Percentiles rank a stretch among this genome's conserved stretches.
Conservation (phyloP, 768 basidiomycete species). For the Gloeostereum incarnatum region DNA sequence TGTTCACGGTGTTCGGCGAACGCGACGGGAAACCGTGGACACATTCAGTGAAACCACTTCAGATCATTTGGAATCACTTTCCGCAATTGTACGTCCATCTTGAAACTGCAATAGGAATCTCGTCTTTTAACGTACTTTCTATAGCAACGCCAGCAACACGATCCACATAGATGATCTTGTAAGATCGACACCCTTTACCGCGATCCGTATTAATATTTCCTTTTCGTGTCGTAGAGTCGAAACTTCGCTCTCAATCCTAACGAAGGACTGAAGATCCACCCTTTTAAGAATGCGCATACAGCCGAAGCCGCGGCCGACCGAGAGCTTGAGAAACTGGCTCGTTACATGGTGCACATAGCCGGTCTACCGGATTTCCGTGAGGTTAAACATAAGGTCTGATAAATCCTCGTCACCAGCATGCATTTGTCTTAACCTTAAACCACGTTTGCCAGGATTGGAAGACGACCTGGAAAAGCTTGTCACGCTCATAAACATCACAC, state of each 20-base stretch:
- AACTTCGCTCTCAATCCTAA: conserved; percentile 85
- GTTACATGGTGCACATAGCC: conserved; percentile 61
- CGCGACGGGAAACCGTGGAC: conserved; percentile 65
- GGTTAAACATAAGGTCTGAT: conserved; percentile 53
- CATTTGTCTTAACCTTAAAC: not conserved
- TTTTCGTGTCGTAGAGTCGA: conserved; percentile 36
- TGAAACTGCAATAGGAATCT: not conserved
- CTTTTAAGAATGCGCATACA: conserved; percentile 76
- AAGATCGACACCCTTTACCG: conserved; percentile 11
- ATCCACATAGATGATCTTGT: conserved; percentile 86
- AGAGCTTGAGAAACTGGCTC: conserved; percentile 56
- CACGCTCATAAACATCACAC: not conserved
- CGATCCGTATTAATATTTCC: conserved; percentile 2
- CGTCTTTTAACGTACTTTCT: not conserved
- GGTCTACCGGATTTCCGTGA: conserved; percentile 49
- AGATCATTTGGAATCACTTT: conserved; percentile 84
- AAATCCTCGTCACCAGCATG: not conserved
- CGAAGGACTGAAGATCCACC: conserved; percentile 75
- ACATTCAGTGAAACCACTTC: conserved; percentile 74
- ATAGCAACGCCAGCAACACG: conserved; percentile 59
- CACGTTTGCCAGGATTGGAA: conserved; percentile 37
- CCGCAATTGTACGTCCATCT: conserved; percentile 56
- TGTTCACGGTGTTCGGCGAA: conserved; percentile 82
- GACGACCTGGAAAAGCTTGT: conserved; percentile 29
- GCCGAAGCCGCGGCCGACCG: conserved; percentile 52